Base-by-base conservation (phyloP, 352 stramenopile species). In the Globisporangium spinosum region DNA sequence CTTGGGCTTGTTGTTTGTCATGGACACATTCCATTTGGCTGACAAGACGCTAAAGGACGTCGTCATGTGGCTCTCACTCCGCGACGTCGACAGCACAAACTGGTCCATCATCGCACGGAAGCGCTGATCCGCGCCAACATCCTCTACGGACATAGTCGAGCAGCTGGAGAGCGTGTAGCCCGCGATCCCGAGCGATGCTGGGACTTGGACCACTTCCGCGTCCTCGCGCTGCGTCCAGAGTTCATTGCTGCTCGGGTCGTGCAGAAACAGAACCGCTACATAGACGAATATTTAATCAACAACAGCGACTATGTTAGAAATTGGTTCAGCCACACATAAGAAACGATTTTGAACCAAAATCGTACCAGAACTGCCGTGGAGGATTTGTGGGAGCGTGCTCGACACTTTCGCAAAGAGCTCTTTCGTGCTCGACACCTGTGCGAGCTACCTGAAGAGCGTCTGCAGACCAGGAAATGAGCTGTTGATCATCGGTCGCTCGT, bases 61-160 rank as follows among this genome's bases (percentile, higher is more conserved):
- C 3, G 49, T 53, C 32, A 27, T 17, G n/a, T 40, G 23, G 6
- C 17, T 27, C 22, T 59, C 9, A 7, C 5, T 12, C 15, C 34
- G 56, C 27, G 87, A 59, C 0, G 60, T 57, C 17, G 58, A 69
- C 12, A 90, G 8, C 1, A 77, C 78, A 32, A 89, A 76, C 45
- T 93, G 81, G 45, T 93, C 85, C 0, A 93, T 73, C 62, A 89
- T 79, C 3, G 81, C 77, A 70, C 91, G 79, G 59, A 88, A 93
- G 0, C 83, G 73, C 13, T 69, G 58, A 62, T 93, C 80, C 0
- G 61, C n/a, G 25, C 69, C 45, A 13, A 83, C 64, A 62, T 89
- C 77, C 4, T 72, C 69, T 10, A 86, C 70, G 0, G 87, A 57
- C 1, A 89, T 15, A 3, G 70, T 80, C 7, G 73, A 71, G 58